Evolutionary conservation across 768 basidiomycete genomes (phyloP), one percentile per base, ranked within the genome.

Genomic region (Podaxis mareebaensis): DNA sequence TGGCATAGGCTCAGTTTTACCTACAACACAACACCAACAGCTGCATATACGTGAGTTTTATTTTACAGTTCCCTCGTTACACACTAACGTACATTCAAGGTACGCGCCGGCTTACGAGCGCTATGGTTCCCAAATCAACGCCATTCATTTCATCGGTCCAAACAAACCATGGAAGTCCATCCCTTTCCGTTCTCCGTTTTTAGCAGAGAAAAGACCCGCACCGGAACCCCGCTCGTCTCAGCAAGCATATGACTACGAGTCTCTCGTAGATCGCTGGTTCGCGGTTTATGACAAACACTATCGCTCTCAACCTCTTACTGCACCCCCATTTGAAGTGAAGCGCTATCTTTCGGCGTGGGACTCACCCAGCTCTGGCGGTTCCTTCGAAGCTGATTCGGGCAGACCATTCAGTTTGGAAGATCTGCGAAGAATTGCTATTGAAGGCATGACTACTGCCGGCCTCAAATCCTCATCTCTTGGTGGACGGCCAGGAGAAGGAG

Each of bases 41-140:
- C 96, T 63, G 94, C 90, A 59, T 99, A 99, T 79, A 95, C 93
- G 91, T 96, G 71, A 81, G 92, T 86, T 38, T 61, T 68, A 67
- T 33, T 67, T 58, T 58, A 58, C 71, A 38, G 36, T 39, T 64
- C 71, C 49, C 60, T 65, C 70, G 66, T 69, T 53, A 65, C 68
- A 66, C 72, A 74, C 36, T 54, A 60, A 61, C 67, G 69, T 67
- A 49, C 53, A 48, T 60, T 53, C 64, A 69, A 96, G 93, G 57
- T 99, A 99, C 78, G 95, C 95, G 4, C 97, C 97, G 62, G 97
- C 97, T 12, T 98, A 97, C 74, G 89, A 91, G 73, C 91, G 96
- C 44, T 98, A 91, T 71, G 95, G 95, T 38, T 86, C 91, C 49
- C 83, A 90, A 68, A 96, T 96, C 73, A 86, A 87, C 53, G 89